Base-by-base conservation (phyloP, 2,329 filamentous ascomycete species). In the Alternaria gansuensis region DNA sequence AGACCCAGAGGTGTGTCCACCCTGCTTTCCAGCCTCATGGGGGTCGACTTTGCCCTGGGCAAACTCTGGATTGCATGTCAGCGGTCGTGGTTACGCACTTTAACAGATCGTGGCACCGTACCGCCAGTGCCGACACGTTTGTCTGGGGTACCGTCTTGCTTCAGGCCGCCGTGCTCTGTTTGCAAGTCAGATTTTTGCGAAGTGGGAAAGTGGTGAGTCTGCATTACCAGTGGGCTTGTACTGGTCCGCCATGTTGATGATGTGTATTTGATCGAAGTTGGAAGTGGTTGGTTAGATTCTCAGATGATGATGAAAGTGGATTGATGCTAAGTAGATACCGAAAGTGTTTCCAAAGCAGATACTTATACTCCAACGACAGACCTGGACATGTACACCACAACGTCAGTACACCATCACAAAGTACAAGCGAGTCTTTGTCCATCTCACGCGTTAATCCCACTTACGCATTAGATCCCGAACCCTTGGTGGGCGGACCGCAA, bases 31-130 rank as follows among this genome's bases (percentile, higher is more conserved):
- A 11, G 61, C 61, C 61, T 64, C 61, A 54, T 59, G 54, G 24
- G 61, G 61, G 13, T 64, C 58, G 28, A 64, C 61, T 49, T 64
- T 64, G 46, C 61, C 61, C 40, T 64, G 61, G 11, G 61, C 61
- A 44, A 64, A 64, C 49, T 64, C 61, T 62, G 14, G 13, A 2
- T 6, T 8, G 14, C 10, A 13, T 48, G 41, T 55, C 26, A 60
- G 36, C 34, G 23, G n/a, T 24, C 17, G 10, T 11, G 33, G 17
- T 26, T n/a, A 17, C 10, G 11, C 3, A 0, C 1, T 14, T 8
- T 5, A 10, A 40, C 0, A 3, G 21, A 40, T 8, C 11, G 2
- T 41, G 24, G 6, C 23, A 5, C 29, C 6, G 4, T 49, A 55
- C 61, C 61, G 29, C 59, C 59, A 33, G 61, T 64, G 11, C 61